Percentiles rank a stretch among this genome's conserved stretches.
phyloP scores from a whole-genome alignment of 257 asterid species.

The Nicotiana undulata region DNA sequence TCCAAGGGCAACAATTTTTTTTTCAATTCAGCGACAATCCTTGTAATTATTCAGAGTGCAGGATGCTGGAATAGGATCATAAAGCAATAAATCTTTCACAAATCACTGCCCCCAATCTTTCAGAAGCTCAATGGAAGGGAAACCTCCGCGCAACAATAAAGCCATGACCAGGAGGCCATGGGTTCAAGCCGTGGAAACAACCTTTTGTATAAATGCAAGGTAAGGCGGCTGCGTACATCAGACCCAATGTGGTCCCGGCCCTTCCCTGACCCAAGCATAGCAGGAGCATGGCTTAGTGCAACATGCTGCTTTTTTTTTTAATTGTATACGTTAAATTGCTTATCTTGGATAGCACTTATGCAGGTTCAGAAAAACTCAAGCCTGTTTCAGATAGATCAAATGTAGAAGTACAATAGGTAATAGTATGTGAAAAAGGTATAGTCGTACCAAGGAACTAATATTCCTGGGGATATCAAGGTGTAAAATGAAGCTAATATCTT shows the following conservation, averaged over 20 bases:
- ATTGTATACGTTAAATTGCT: neutral
- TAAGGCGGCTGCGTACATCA: too few species aligned
- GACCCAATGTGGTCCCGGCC: too few species aligned
- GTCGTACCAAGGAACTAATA: neutral
- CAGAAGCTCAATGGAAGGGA: too few species aligned
- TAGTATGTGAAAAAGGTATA: neutral
- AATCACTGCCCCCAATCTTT: neutral
- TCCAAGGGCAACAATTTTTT: neutral
- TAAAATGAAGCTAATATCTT: neutral
- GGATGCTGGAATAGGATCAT: neutral
- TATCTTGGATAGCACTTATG: neutral
- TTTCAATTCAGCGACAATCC: neutral
- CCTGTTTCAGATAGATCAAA: neutral
- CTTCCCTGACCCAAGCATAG: too few species aligned
- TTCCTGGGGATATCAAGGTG: neutral
- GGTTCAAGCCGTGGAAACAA: too few species aligned
- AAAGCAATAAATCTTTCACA: neutral
- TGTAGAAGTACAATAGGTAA: neutral
- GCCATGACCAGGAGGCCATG: too few species aligned
- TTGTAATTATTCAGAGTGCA: neutral
- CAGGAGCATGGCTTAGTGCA: too few species aligned
- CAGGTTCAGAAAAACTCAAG: neutral
- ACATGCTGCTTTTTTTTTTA: too few species aligned
- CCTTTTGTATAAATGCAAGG: too few species aligned
- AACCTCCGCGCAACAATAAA: too few species aligned